Evolutionary conservation across 1,284 basidiomycete species (phyloP), one percentile per base, ranked within the genome.

Genomic region (Pseudozyma pruni): DNA sequence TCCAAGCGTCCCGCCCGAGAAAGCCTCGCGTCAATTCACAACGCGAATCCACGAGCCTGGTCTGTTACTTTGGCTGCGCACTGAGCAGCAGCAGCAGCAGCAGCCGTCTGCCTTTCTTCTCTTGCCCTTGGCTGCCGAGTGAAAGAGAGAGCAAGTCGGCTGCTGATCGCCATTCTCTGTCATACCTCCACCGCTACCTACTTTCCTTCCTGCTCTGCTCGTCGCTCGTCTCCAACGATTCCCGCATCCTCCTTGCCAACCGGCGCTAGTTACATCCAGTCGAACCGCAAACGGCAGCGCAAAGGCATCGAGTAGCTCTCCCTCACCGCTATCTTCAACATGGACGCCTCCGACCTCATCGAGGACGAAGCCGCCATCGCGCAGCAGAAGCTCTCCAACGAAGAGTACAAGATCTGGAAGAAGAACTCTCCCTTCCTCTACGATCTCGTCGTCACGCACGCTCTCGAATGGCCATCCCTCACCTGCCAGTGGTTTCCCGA

Each of bases 401-500:
- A 79, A 69, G 78, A 79, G 59, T 79, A 79, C 67, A 79, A 79
- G 62, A 79, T 82, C 40, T 82, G 80, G 80, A 82, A 81, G 64
- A 82, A 82, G 48, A 81, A 82, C 53, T 83, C 82, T 47, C 83
- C 82, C 8, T 97, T 96, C 84, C 88, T 98, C 23, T 98, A 99
- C 84, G 95, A 98, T 84, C 87, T 95, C 19, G 92, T 98, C 72
- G 91, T 99, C 77, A 98, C 95, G 0, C 94, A 98, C 82, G 95
- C 96, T 23, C 87, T 98, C 51, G 94, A 97, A 83, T 99, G 96
- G 96, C 96, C 96, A 16, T 93, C 90, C 77, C 83, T 99, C 77
- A 99, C 96, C 3, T 94, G 92, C 83, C 96, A 98, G 85, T 99
- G 96, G 96, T 92, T 99, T 83, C 96, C 96, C 0, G 95, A 99